Conservation (phyloP, 139 green algal genomes). For the Chlorella sp. region DNA sequence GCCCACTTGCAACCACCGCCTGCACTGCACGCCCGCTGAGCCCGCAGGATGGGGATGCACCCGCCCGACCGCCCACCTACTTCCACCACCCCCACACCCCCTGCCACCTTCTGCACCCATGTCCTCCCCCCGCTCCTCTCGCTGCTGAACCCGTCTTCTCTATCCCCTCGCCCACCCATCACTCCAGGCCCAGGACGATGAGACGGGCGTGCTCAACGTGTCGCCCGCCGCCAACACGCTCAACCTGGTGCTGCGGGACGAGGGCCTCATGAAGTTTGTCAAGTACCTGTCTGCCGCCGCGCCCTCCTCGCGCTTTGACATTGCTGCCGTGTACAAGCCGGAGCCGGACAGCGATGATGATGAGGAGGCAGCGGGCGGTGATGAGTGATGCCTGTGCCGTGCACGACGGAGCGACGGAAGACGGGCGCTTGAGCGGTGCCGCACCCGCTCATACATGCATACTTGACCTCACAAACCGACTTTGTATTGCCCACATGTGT, state of each 20-base stretch:
- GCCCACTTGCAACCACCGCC: too few species aligned
- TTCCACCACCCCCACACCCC: too few species aligned
- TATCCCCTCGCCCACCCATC: too few species aligned
- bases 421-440: too few species aligned
- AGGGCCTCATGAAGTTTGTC: constrained; percentile 88
- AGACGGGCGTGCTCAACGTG: constrained; percentile 85
- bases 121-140: background rate
- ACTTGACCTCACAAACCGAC: background rate
- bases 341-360: constrained; percentile 45
- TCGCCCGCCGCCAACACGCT: constrained; percentile 81
- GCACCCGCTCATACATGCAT: background rate
- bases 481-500: too few species aligned
- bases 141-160: too few species aligned
- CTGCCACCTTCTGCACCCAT: background rate
- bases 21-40: too few species aligned
- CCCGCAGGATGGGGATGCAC: too few species aligned
- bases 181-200: constrained; percentile 59
- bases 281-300: constrained; percentile 71
- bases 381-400: background rate
- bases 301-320: constrained; percentile 57
- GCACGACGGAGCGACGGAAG: background rate
- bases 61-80: background rate
- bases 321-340: constrained; percentile 41
- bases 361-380: constrained; percentile 10
- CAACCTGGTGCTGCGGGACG: constrained; percentile 85